These are phyloP conservation scores for Coemansia sp. DNA, from an alignment of 192 early-diverging fungal genomes.

Conservation along the genomic window DNA sequence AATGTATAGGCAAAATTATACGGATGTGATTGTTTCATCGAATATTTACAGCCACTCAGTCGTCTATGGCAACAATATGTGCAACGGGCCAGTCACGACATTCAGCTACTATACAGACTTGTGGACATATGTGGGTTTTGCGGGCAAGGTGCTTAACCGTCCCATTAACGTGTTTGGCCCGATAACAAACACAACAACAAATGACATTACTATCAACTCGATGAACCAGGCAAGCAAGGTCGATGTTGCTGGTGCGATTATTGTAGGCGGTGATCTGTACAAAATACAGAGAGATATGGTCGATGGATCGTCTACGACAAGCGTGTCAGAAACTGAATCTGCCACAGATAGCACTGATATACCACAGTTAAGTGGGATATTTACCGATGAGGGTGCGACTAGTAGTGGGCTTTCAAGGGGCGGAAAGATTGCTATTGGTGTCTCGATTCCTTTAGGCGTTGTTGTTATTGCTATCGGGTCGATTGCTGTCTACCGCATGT, in stretches of 20 bases:
- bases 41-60: conserved; percentile 22
- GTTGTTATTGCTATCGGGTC: not conserved
- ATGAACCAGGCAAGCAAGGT: not conserved
- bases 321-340: not conserved
- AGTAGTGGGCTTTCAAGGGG: not conserved
- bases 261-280: conserved; percentile 11
- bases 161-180: not conserved
- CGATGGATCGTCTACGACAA: not conserved
- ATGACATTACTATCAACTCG: not conserved
- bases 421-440: conserved; percentile 5
- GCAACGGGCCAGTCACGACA: not conserved
- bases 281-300: not conserved
- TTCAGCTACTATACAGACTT: conserved; percentile 24
- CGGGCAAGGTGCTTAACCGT: not conserved
- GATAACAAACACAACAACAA: too few relatives aligned
- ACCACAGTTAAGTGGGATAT: too few relatives aligned
- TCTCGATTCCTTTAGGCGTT: not conserved
- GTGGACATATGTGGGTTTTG: conserved; percentile 13
- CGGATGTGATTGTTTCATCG: not conserved
- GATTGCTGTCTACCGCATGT: not conserved
- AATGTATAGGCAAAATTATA: conserved; percentile 3
- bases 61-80: conserved; percentile 8
- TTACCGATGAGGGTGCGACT: not conserved
- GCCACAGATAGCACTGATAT: not conserved
- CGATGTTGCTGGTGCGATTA: not conserved